Evolutionary conservation across 1,284 basidiomycete species (phyloP), one percentile per base, ranked within the genome.

Genomic region (Earliella scabrosa): DNA sequence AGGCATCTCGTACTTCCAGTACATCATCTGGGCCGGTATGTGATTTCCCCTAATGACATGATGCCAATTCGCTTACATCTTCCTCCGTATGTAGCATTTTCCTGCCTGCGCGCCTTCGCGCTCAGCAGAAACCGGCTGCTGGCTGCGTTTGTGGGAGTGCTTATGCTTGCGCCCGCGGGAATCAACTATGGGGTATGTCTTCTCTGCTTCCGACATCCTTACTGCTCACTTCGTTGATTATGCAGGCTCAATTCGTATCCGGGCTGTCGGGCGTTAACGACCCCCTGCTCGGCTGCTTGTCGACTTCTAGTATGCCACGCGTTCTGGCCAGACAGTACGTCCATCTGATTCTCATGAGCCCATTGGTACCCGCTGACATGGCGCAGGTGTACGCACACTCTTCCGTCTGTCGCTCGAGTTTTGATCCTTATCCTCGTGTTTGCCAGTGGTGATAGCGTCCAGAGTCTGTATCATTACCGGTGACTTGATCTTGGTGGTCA

Each of bases 21-120:
- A 47, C 23, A 39, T 53, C 29, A 45, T 45, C 27, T 53, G 52
- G 52, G 52, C 52, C 10, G 38, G 52, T 48, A 29, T 27, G 45
- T 36, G 14, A 11, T 6, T n/a, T 21, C 18, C 9, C 4, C 18
- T 21, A 5, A n/a, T 24, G 4, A 9, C 16, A n/a, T 29, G 4
- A 31, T 31, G 29, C 29, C 29, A 13, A 13, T 6, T 13, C 13
- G 27, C 44, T 52, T 9, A 52, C 5, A 8, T 2, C 23, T 11
- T 18, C 10, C 32, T 6, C 18, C 7, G 2, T 13, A 9, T 13
- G 0, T 13, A 53, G 51, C 45, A 14, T 53, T 53, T 31, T 46
- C 51, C 0, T 36, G 44, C 20, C 21, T 53, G 11, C 44, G 51
- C 8, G 38, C 51, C 8, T 47, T 31, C n/a, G 51, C 45, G 13